A percentile compares a stretch with the other conserved stretches of the same genome.
Conservation (phyloP, 257 asterid species). For the Nicotiana obtusifolia region DNA sequence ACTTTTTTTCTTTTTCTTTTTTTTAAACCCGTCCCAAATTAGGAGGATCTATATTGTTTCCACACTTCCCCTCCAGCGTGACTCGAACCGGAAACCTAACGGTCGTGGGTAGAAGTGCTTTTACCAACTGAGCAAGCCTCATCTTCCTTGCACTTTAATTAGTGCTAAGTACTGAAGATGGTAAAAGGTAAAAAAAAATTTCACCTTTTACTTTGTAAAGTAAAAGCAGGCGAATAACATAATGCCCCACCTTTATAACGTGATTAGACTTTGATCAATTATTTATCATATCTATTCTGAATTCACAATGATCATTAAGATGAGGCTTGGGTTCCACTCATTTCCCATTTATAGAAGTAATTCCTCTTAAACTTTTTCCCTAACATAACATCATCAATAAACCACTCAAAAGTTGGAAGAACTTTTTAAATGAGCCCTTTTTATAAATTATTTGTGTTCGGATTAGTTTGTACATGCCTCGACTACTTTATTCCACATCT, state of each 20-base stretch:
- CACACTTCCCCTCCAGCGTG: no score
- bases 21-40: no score
- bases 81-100: no score
- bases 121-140: no score
- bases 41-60: no score
- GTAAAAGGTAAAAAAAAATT: neutral
- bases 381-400: neutral
- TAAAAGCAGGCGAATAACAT: constrained; percentile 5
- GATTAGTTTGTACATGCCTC: no score
- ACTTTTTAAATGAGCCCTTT: neutral
- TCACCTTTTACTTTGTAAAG: neutral
- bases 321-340: neutral
- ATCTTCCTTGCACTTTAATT: neutral
- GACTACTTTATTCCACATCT: no score
- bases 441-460: no score
- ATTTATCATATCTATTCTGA: neutral
- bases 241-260: constrained; percentile 8
- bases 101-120: no score
- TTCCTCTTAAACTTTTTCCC: neutral
- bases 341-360: neutral
- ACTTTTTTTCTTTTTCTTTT: no score
- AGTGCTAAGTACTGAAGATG: neutral
- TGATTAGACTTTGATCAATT: constrained; percentile 7
- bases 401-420: neutral
- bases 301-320: neutral